A percentile compares a stretch with the other conserved stretches of the same genome.
Evolutionary conservation across 2,329 filamentous ascomycete species (phyloP).

Genomic region (Fusarium sp.): DNA sequence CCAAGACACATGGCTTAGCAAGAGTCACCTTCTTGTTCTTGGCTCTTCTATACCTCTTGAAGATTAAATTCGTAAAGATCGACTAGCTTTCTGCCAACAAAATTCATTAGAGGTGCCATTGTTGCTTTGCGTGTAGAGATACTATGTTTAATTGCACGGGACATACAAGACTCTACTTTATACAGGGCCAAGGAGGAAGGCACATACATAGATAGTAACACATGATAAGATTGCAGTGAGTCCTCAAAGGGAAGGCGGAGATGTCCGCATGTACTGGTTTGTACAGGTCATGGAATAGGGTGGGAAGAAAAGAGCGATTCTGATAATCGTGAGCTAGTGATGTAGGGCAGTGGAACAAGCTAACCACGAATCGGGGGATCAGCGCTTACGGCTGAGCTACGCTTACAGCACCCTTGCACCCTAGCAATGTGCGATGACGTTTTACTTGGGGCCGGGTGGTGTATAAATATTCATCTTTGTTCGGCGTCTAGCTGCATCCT

Average conservation of each 20-base stretch:
- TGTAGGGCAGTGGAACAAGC: neutral
- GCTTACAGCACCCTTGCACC: neutral
- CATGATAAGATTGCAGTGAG: no score
- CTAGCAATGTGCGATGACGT: neutral
- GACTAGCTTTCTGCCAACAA: neutral
- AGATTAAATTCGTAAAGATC: neutral
- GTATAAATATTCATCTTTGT: neutral
- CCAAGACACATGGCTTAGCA: no score
- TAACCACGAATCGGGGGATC: neutral
- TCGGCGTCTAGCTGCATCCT: fast-evolving
- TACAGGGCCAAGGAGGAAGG: no score
- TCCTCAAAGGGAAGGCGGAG: neutral
- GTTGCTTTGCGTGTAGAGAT: neutral
- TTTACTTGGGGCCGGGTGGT: fast-evolving
- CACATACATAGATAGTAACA: no score
- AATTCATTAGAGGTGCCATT: neutral
- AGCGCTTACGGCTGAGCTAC: neutral
- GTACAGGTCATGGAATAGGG: neutral
- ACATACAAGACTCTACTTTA: no score
- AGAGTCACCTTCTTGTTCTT: no score
- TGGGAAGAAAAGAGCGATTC: neutral
- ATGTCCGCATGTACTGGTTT: neutral
- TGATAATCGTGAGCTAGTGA: neutral
- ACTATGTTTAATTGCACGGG: no score
- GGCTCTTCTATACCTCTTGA: no score